phyloP scores from a whole-genome alignment of 352 stramenopile genomes.

The Phytophthora fragariae region DNA sequence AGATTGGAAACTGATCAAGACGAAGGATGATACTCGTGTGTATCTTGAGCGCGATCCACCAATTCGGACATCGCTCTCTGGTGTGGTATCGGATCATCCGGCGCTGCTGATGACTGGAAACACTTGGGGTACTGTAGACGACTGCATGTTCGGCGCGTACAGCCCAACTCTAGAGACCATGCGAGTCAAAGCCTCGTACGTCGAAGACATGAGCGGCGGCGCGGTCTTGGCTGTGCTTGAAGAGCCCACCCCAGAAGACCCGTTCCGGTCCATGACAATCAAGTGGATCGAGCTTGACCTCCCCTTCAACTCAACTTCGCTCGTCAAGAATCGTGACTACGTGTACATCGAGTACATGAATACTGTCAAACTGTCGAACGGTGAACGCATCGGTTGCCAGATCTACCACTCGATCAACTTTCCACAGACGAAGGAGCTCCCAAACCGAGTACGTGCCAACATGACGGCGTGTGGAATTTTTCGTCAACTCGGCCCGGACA shows the following conservation, averaged over 20 bases:
- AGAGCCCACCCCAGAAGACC: conserved; percentile 47
- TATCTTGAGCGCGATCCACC: conserved; percentile 33
- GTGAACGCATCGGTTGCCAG: conserved; percentile 52
- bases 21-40: conserved; percentile 33
- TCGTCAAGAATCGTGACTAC: conserved; percentile 48
- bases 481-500: conserved; percentile 46
- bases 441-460: conserved; percentile 45
- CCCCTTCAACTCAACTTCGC: conserved; percentile 25
- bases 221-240: conserved; percentile 50
- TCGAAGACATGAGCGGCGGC: conserved; percentile 47
- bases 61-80: conserved; percentile 17
- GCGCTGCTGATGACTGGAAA: conserved; percentile 36
- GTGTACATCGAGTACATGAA: conserved; percentile 57
- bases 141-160: conserved; percentile 44
- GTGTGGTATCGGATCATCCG: conserved; percentile 22
- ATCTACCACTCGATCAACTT: conserved; percentile 61
- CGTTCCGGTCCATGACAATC: conserved; percentile 44
- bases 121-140: conserved; percentile 40
- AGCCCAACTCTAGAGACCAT: conserved; percentile 42
- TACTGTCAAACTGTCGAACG: conserved; percentile 37
- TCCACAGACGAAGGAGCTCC: conserved; percentile 44
- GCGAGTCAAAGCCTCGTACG: conserved; percentile 49
- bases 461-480: conserved; percentile 60
- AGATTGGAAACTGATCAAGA: conserved; percentile 46
- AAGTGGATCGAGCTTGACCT: conserved; percentile 45